These are phyloP conservation scores for Exidia glandulosa DNA, from an alignment of 768 basidiomycete species.

Conservation along the genomic window DNA sequence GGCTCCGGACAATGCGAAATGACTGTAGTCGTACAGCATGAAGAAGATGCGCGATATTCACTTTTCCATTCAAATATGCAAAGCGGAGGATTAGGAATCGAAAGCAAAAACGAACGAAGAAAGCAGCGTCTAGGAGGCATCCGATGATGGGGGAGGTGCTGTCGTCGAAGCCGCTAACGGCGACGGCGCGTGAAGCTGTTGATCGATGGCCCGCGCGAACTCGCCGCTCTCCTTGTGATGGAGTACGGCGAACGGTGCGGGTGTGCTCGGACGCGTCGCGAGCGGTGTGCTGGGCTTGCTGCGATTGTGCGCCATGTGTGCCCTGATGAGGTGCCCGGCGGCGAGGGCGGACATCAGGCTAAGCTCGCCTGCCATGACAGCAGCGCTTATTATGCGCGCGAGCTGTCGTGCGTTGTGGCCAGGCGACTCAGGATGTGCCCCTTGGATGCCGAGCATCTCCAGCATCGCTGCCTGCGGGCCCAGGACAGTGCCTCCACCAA, in stretches of 20 bases:
- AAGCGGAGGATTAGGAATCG: not conserved
- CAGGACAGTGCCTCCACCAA: slow-evolving; percentile 92
- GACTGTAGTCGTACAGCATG: no score
- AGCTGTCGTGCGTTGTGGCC: slow-evolving; percentile 84
- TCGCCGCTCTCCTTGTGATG: slow-evolving; percentile 1
- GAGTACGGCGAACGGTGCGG: slow-evolving; percentile 14
- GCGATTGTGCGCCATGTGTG: slow-evolving; percentile 88
- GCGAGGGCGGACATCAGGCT: slow-evolving; percentile 87
- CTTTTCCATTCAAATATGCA: no score
- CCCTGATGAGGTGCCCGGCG: slow-evolving; percentile 87
- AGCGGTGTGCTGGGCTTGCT: slow-evolving; percentile 72
- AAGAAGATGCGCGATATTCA: no score
- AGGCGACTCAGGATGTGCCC: slow-evolving; percentile 77
- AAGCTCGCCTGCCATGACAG: slow-evolving; percentile 97
- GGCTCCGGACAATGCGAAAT: no score
- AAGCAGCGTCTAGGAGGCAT: not conserved
- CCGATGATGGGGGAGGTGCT: not conserved
- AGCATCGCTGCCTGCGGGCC: slow-evolving; percentile 82
- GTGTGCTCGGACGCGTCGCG: slow-evolving; percentile 22
- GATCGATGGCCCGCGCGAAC: not conserved
- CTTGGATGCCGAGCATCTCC: slow-evolving; percentile 87
- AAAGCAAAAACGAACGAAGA: not conserved
- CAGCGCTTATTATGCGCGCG: slow-evolving; percentile 79
- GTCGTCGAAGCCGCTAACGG: no score
- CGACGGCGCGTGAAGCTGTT: not conserved